Base-by-base conservation (phyloP, 441 rosid genomes). In the Euphorbia schlechtendalii region DNA sequence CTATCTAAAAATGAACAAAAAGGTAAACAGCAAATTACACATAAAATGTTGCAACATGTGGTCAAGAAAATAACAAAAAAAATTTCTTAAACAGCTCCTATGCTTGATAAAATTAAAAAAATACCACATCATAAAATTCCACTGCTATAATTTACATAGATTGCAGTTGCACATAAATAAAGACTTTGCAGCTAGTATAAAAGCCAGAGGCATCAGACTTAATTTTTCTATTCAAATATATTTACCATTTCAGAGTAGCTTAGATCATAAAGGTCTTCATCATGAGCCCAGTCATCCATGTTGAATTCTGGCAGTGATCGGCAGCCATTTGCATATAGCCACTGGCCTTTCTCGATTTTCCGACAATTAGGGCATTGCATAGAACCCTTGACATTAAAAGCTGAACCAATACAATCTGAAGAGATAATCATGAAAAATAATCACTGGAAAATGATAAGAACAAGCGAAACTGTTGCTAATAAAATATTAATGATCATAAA, bases 341-440 rank as follows among this genome's bases (percentile, higher is more conserved):
- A 94, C 72, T 87, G 96, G 52, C 99, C 99, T 78, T 91, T 94
- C 69, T 94, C 99, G 69, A 89, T 82, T 82, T 91, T 91, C 21
- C 98, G 92, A 74, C 99, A 94, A 73, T 89, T 94, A 0, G 99
- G 99, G 79, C 99, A 94, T 65, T 94, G 98, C 98, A 94, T 94
- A 20, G 88, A 84, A 1, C 99, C 99, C 80, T 94, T 94, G 49
- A 79, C 74, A 76, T 94, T 94, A 82, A 94, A 94, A 5, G 99
- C 99, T 43, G 99, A 94, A 59, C 98, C 99, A 63, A 91, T 94
- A 77, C 99, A 94, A 76, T 94, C 98, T 94, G 80, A 43, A 73
- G n/a, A n/a, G 46, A 70, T 52, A 48, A 64, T 45, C 69, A 73
- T 45, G 46, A 66, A 21, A 67, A 69, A 61, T 27, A 51, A 38